These are phyloP conservation scores for Russula foetens DNA, from an alignment of 768 basidiomycete genomes.

Conservation along the genomic window DNA sequence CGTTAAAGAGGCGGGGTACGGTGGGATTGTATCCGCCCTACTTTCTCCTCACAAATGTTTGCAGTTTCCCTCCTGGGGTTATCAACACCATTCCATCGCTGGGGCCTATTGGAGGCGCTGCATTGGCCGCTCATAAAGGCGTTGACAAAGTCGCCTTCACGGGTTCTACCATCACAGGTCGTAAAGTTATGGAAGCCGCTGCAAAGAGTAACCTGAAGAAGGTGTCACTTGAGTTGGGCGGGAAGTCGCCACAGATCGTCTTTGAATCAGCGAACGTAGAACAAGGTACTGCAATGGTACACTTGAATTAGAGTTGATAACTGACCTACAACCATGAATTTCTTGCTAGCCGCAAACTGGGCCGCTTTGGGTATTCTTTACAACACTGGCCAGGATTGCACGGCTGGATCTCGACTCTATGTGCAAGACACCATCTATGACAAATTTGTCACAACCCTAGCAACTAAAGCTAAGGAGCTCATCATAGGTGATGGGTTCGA, in stretches of 20 bases:
- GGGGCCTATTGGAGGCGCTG: slow-evolving; percentile 77
- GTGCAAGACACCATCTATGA: slow-evolving; percentile 87
- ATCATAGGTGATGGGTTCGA: slow-evolving; percentile 79
- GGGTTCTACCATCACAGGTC: slow-evolving; percentile 82
- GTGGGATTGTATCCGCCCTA: neutral
- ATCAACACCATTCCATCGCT: slow-evolving; percentile 82
- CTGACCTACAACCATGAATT: slow-evolving; percentile 1
- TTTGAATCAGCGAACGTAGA: slow-evolving; percentile 91
- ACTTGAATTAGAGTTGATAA: neutral
- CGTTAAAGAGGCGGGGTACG: slow-evolving; percentile 75
- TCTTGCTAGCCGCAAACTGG: slow-evolving; percentile 65
- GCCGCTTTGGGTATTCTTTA: slow-evolving; percentile 79
- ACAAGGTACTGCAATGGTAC: slow-evolving; percentile 42
- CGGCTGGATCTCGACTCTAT: slow-evolving; percentile 84
- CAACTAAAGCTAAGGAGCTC: slow-evolving; percentile 57
- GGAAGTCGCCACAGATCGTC: slow-evolving; percentile 83
- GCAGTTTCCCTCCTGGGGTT: slow-evolving; percentile 84
- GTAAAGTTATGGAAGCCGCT: slow-evolving; percentile 86
- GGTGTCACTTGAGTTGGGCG: slow-evolving; percentile 92
- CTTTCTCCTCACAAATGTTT: slow-evolving; percentile 5
- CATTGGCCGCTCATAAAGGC: slow-evolving; percentile 70
- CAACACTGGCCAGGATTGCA: slow-evolving; percentile 91
- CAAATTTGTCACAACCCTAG: slow-evolving; percentile 62
- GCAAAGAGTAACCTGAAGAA: slow-evolving; percentile 94
- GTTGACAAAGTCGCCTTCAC: slow-evolving; percentile 97